A percentile compares a stretch with the other conserved stretches of the same genome.
phyloP scores from a whole-genome alignment of 2,329 filamentous ascomycete genomes.

The Pseudogymnoascus sp. region DNA sequence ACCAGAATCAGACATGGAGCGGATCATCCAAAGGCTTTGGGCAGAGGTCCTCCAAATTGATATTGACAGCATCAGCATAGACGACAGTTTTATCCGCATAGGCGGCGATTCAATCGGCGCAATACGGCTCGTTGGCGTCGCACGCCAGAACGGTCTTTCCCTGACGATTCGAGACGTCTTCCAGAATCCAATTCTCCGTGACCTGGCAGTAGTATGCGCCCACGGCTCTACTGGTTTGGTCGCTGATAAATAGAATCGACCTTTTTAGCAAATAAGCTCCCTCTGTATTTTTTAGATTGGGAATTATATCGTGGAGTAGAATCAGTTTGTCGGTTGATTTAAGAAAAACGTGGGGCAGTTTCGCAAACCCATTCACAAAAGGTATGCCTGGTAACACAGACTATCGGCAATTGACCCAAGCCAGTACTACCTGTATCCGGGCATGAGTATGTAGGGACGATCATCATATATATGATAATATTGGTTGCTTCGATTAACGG shows the following conservation, averaged over 20 bases:
- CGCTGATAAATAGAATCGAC: neutral
- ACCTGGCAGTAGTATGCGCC: neutral
- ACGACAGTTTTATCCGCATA: constrained; percentile 31
- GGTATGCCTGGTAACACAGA: neutral
- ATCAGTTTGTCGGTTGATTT: neutral
- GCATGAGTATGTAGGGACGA: neutral
- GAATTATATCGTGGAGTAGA: neutral
- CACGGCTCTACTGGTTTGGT: neutral
- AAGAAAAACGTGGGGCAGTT: neutral
- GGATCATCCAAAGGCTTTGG: constrained; percentile 32
- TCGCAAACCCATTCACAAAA: neutral
- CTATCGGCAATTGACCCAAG: neutral
- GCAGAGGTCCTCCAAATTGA: constrained; percentile 34
- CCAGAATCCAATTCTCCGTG: constrained; percentile 12
- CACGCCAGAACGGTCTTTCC: constrained; percentile 12
- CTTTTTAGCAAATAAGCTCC: neutral
- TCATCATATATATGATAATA: neutral
- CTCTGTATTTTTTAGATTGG: neutral
- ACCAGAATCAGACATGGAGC: neutral
- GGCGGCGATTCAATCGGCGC: constrained; percentile 39
- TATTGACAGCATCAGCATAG: constrained; percentile 23
- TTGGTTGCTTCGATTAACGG: too few relatives aligned
- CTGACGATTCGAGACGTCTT: constrained; percentile 16
- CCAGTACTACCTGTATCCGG: too few relatives aligned
- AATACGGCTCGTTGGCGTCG: constrained; percentile 34